Percentiles rank a stretch among this genome's conserved stretches.
Conservation (phyloP, 176 grass and related monocot genomes). For the Oryza glumipatula region DNA sequence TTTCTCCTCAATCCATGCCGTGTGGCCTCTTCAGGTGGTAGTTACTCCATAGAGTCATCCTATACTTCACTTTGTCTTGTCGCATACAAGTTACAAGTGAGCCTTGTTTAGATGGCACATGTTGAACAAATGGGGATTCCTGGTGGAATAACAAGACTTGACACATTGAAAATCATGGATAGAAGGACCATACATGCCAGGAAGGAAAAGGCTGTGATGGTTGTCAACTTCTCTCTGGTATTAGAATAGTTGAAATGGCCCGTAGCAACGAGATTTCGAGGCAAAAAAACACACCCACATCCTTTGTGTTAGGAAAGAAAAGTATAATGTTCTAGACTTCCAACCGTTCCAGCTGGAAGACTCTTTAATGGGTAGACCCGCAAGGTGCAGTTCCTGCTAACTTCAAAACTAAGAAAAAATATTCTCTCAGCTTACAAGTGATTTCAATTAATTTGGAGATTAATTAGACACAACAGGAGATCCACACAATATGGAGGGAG, state of each 20-base stretch:
- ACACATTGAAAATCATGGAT: not conserved
- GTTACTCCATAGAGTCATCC: not conserved
- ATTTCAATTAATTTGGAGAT: not conserved
- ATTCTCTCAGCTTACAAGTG: not conserved
- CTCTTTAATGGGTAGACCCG: not conserved
- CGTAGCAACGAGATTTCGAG: not conserved
- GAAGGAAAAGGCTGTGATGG: slow-evolving; percentile 2
- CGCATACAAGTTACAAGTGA: slow-evolving; percentile 5
- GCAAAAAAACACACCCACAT: not conserved
- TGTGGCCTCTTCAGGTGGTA: not conserved
- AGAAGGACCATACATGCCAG: not conserved
- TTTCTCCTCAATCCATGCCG: not conserved
- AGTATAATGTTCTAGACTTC: not conserved
- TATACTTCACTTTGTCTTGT: slow-evolving; percentile 18
- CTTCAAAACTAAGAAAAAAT: not conserved
- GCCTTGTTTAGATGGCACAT: slow-evolving; percentile 9
- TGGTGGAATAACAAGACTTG: not conserved
- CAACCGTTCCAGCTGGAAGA: not conserved
- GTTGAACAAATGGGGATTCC: slow-evolving; percentile 4
- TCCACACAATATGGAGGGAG: not conserved
- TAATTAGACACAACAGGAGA: not conserved
- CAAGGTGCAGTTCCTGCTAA: not conserved
- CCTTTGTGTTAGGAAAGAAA: slow-evolving; percentile 12
- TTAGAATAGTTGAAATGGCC: not conserved
- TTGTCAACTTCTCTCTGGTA: not conserved